These are phyloP conservation scores for Neurospora sp. DNA, from an alignment of 495 filamentous ascomycete genomes.

Conservation along the genomic window DNA sequence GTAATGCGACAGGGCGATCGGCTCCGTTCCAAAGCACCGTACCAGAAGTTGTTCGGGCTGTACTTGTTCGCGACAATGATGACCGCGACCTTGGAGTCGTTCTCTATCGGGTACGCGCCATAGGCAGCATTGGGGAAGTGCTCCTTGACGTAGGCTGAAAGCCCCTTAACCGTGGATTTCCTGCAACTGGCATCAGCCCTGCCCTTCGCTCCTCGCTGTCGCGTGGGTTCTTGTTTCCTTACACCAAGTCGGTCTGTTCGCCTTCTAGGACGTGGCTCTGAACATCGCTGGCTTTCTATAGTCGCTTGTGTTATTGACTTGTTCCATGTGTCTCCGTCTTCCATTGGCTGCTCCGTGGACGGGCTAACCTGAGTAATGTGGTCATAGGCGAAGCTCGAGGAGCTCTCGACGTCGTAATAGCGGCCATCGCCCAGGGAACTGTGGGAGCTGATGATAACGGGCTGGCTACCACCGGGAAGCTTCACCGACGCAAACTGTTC, in stretches of 20 bases:
- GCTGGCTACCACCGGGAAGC: slow-evolving; percentile 73
- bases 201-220: neutral
- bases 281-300: slow-evolving; percentile 68
- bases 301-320: neutral
- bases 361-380: slow-evolving; percentile 61
- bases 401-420: slow-evolving; percentile 83
- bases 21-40: slow-evolving; percentile 2
- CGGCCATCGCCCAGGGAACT: slow-evolving; percentile 67
- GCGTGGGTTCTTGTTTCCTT: slow-evolving; percentile 9
- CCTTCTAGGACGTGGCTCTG: slow-evolving; percentile 79
- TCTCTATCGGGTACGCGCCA: slow-evolving; percentile 69
- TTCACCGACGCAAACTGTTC: slow-evolving; percentile 82
- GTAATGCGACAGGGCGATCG: neutral
- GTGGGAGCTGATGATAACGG: slow-evolving; percentile 78
- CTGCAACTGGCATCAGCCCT: slow-evolving; percentile 26
- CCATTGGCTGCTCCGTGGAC: neutral
- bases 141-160: slow-evolving; percentile 70
- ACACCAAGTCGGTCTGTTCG: slow-evolving; percentile 70
- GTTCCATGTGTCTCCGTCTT: neutral
- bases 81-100: slow-evolving; percentile 67
- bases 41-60: slow-evolving; percentile 97
- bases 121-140: slow-evolving; percentile 78
- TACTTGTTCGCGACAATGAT: slow-evolving; percentile 91
- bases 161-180: slow-evolving; percentile 68
- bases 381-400: slow-evolving; percentile 78